phyloP scores from a whole-genome alignment of 2,329 filamentous ascomycete species.

The Colletotrichum neosansevieriae region DNA sequence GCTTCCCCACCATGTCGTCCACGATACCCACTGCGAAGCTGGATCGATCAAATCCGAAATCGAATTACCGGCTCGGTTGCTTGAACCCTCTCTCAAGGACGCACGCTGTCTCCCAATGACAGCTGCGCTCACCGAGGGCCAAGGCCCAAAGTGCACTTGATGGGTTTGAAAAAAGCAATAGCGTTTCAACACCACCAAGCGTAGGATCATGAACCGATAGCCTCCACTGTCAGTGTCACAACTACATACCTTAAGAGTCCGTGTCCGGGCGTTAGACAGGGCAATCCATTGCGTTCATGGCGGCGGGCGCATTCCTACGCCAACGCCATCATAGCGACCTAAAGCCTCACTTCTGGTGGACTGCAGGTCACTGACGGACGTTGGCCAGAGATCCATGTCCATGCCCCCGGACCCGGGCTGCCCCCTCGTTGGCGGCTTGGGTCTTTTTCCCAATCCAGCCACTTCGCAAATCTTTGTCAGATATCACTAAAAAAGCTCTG shows the following conservation, averaged over 20 bases:
- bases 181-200: slow-evolving; percentile 11
- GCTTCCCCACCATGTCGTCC: slow-evolving; percentile 23
- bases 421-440: slow-evolving; percentile 12
- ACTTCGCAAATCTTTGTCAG: slow-evolving; percentile 33
- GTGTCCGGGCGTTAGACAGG: neutral
- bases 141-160: neutral
- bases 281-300: neutral
- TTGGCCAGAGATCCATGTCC: slow-evolving; percentile 35
- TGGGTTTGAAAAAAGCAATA: neutral
- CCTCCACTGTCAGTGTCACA: slow-evolving; percentile 25
- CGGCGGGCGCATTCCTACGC: slow-evolving; percentile 8
- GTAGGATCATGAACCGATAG: neutral
- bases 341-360: slow-evolving; percentile 6
- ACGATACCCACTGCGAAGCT: slow-evolving; percentile 1
- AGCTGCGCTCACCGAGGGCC: neutral
- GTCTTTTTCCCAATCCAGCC: slow-evolving; percentile 10
- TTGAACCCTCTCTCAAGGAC: neutral
- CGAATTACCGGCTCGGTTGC: neutral
- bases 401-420: slow-evolving; percentile 27
- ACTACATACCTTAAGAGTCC: neutral
- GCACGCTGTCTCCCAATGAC: neutral
- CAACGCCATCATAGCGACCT: neutral
- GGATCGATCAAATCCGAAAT: slow-evolving; percentile 14
- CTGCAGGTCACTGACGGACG: slow-evolving; percentile 14
- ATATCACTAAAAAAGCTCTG: slow-evolving; percentile 32